phyloP scores from a whole-genome alignment of 2,329 filamentous ascomycete genomes.

The Chrysoporthe cubensis region DNA sequence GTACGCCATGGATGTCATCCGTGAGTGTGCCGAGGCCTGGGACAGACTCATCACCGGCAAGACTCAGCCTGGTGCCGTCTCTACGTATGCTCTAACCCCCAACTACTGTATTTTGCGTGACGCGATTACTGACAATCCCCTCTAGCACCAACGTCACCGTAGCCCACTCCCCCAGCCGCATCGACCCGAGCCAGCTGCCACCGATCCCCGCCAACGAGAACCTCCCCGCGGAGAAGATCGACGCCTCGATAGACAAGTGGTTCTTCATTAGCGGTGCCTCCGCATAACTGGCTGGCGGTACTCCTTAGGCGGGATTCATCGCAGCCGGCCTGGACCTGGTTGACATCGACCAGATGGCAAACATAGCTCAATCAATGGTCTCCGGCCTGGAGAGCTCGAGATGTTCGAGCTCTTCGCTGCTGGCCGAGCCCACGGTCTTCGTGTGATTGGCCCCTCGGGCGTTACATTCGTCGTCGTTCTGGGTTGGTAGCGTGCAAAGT shows the following conservation, averaged over 20 bases:
- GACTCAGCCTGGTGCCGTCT: slow-evolving; percentile 75
- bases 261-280: slow-evolving; percentile 99
- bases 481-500: slow-evolving; percentile 1
- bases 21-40: slow-evolving; percentile 96
- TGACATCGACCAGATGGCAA: neutral
- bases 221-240: slow-evolving; percentile 83
- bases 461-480: slow-evolving; percentile 7
- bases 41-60: slow-evolving; percentile 94
- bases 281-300: slow-evolving; percentile 53
- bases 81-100: slow-evolving; percentile 65
- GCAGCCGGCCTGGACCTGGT: neutral
- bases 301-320: neutral
- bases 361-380: neutral
- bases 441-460: slow-evolving; percentile 13
- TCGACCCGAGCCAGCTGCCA: slow-evolving; percentile 70
- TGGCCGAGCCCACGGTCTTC: neutral
- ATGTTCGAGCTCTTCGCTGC: neutral
- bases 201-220: slow-evolving; percentile 81
- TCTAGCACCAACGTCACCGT: slow-evolving; percentile 79
- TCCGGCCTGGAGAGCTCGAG: slow-evolving; percentile 1
- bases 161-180: slow-evolving; percentile 71
- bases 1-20: slow-evolving; percentile 95
- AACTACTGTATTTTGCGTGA: neutral
- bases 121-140: slow-evolving; percentile 11
- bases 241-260: slow-evolving; percentile 99